Evolutionary conservation across 345 rosid species (phyloP).

Genomic region (Microthlaspi erraticum): DNA sequence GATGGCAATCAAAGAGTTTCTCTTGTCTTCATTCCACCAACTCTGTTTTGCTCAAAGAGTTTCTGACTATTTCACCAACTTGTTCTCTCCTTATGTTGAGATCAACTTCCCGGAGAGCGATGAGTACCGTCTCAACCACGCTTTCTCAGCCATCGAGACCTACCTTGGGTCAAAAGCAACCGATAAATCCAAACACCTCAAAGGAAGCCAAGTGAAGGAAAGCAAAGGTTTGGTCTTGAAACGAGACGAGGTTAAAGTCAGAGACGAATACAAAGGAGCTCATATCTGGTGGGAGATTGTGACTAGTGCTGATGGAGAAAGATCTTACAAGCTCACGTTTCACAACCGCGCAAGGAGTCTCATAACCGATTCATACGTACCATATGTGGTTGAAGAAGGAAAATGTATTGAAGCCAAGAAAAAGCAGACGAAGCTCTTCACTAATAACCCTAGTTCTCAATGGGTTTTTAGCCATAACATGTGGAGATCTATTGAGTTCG

Average conservation of each 20-base stretch:
- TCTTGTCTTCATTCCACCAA: slow-evolving; percentile 38
- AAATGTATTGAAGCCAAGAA: slow-evolving; percentile 51
- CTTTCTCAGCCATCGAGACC: slow-evolving; percentile 55
- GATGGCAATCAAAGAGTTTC: slow-evolving; percentile 28
- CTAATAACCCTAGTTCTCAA: slow-evolving; percentile 50
- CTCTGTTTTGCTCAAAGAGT: slow-evolving; percentile 44
- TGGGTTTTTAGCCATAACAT: slow-evolving; percentile 28
- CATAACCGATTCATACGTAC: slow-evolving; percentile 45
- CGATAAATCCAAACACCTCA: slow-evolving; percentile 52
- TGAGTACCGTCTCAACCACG: slow-evolving; percentile 55
- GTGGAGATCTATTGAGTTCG: slow-evolving; percentile 50
- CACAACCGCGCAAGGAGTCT: slow-evolving; percentile 47
- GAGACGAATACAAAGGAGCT: slow-evolving; percentile 51
- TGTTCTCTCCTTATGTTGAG: slow-evolving; percentile 55
- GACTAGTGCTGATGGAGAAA: slow-evolving; percentile 43
- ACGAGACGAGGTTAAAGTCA: slow-evolving; percentile 26
- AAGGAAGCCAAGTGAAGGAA: slow-evolving; percentile 52
- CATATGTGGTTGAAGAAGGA: slow-evolving; percentile 53
- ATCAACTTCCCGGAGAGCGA: slow-evolving; percentile 56
- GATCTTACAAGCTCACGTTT: slow-evolving; percentile 54
- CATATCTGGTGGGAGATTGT: slow-evolving; percentile 58
- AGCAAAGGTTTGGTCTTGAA: slow-evolving; percentile 37
- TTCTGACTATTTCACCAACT: slow-evolving; percentile 36
- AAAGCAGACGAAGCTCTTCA: slow-evolving; percentile 56
- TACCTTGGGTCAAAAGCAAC: slow-evolving; percentile 56